Conservation (phyloP, 2,329 filamentous ascomycete genomes). For the Xylaria multiplex region DNA sequence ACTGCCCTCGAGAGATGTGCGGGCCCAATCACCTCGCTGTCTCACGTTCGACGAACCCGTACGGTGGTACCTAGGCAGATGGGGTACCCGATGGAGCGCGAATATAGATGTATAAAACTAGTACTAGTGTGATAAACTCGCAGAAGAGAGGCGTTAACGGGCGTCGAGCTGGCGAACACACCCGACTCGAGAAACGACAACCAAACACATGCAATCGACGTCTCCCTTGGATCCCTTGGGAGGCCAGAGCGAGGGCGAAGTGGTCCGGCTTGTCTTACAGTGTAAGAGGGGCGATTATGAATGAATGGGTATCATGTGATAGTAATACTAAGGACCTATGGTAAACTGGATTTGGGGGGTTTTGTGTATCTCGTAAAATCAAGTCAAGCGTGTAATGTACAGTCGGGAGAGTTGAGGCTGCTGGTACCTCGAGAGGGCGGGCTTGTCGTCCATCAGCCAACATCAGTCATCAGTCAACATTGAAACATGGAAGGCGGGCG, state of each 20-base stretch:
- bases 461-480: conserved; percentile 28
- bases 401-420: conserved; percentile 6
- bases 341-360: not conserved
- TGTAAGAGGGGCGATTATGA: conserved; percentile 7
- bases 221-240: not conserved
- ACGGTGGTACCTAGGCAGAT: conserved; percentile 3
- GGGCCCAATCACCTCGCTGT: conserved; percentile 13
- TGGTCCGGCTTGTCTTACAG: not conserved
- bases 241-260: too few relatives aligned
- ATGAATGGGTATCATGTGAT: not conserved
- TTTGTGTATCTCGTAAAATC: not conserved
- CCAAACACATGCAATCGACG: conserved; percentile 2
- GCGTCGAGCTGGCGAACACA: conserved; percentile 5
- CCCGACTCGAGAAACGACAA: conserved; percentile 4
- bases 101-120: not conserved
- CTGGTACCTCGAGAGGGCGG: not conserved
- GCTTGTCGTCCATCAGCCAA: not conserved
- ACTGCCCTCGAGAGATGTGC: conserved; percentile 12
- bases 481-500: conserved; percentile 17
- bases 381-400: not conserved
- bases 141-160: conserved; percentile 14
- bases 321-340: too few relatives aligned
- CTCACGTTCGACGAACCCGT: conserved; percentile 12
- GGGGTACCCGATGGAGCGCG: not conserved
- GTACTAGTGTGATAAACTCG: conserved; percentile 9